Percentiles rank a stretch among this genome's conserved stretches.
phyloP scores from a whole-genome alignment of 768 basidiomycete genomes.

The Fistulinella prunicolor region DNA sequence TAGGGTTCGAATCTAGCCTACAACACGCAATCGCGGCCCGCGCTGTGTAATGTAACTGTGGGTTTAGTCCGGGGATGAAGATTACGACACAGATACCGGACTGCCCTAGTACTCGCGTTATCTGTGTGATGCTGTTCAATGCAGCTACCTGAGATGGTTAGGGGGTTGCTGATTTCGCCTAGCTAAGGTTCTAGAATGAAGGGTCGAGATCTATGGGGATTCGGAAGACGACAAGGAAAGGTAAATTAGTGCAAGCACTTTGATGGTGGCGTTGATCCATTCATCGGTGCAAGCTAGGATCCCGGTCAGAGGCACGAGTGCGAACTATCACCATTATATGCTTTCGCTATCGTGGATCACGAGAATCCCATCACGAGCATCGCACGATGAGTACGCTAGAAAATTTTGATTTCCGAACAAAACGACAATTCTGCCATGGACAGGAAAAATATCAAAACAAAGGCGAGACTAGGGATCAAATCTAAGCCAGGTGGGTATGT shows the following conservation, averaged over 20 bases:
- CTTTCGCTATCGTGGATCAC: neutral
- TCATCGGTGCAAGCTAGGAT: neutral
- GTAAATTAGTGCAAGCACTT: conserved; percentile 3
- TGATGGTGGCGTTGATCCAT: conserved; percentile 1
- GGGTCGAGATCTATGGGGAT: neutral
- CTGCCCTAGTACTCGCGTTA: too few species aligned
- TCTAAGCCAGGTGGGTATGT: neutral
- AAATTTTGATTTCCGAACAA: conserved; percentile 14
- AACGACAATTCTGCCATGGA: conserved; percentile 14
- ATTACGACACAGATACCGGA: too few species aligned
- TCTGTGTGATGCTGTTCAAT: too few species aligned
- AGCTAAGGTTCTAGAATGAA: neutral
- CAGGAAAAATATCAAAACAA: conserved; percentile 3
- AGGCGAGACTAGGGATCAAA: conserved; percentile 2
- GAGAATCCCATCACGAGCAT: neutral
- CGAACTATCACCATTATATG: conserved; percentile 11
- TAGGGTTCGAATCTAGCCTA: too few species aligned
- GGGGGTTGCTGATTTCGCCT: neutral
- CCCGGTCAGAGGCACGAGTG: neutral
- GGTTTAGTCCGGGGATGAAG: neutral
- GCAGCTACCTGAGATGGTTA: neutral
- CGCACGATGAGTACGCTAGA: neutral
- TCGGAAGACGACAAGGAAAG: conserved; percentile 2
- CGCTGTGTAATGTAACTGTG: neutral
- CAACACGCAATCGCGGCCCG: too few species aligned